Evolutionary conservation across 768 basidiomycete genomes (phyloP), one percentile per base, ranked within the genome.

Genomic region (Tulasnella sp.): DNA sequence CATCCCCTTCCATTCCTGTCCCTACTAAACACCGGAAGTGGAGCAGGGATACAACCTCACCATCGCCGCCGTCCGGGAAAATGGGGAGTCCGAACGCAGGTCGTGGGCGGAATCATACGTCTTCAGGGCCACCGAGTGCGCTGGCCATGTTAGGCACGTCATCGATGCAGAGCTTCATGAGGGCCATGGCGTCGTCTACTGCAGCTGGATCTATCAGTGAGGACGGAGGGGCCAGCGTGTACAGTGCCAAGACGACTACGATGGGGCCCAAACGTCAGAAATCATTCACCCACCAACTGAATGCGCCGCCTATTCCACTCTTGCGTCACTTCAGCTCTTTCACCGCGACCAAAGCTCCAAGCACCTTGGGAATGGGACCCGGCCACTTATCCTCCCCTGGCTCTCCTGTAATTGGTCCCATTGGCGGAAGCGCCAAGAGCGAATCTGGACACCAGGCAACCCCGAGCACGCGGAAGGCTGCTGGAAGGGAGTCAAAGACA

Each of bases 291-390:
- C 15, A 42, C 22, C 25, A 27, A 21, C 30, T 30, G 2, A 43
- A 43, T 27, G 9, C 49, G 9, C 56, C 56, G 8, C 56, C 56
- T n/a, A 30, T 59, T 2, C 56, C 56, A 5, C 24, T 45, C 2
- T 27, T 59, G n/a, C 44, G 56, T 27, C 56, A 59, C 41, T 49
- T 21, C 31, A 48, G 48, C 31, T 59, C 56, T 2, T 59, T 49
- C 31, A 59, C 45, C 24, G 27, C 56, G 5, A 27, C 56, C 15
- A 22, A 21, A n/a, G 19, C 46, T 7, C 19, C 46, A 22, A 48
- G 7, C 11, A 48, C 19, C 7, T 48, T 29, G 46, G n/a, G 7
- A 48, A 7, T n/a, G 7, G n/a, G 5, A 22, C 7, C 46, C 21
- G 46, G 21, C 15, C 34, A 38, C 5, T 38, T 38, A 7, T 15